These are phyloP conservation scores for Phellopilus nigrolimitatus DNA, from an alignment of 1,284 basidiomycete species.

Conservation along the genomic window DNA sequence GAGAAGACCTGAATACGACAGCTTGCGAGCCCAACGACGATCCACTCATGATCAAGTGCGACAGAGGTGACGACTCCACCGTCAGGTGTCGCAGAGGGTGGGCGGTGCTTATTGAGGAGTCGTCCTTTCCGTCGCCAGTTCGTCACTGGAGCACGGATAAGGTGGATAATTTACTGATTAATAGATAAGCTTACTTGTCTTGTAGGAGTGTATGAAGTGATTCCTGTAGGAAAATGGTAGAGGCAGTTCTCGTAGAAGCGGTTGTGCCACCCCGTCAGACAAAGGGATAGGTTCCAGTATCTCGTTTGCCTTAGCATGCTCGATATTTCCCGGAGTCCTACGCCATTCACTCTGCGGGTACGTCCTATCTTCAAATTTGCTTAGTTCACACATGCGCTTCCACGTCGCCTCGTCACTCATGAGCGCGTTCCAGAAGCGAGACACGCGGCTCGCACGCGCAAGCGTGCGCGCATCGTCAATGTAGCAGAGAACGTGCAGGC, in stretches of 20 bases:
- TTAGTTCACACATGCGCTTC: conserved; percentile 71
- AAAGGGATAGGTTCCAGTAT: background rate
- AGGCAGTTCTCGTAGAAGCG: conserved; percentile 2
- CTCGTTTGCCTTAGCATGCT: background rate
- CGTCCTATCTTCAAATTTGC: conserved; percentile 42
- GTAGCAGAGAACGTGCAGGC: conserved; percentile 76
- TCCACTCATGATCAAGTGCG: conserved; percentile 80
- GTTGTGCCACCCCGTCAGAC: conserved; percentile 3
- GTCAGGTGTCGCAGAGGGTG: conserved; percentile 50
- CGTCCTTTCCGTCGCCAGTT: conserved; percentile 86
- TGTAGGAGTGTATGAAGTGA: conserved; percentile 76
- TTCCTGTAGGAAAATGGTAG: conserved; percentile 52
- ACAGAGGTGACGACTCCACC: conserved; percentile 83
- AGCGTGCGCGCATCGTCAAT: conserved; percentile 81
- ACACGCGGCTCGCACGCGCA: conserved; percentile 69
- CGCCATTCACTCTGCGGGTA: conserved; percentile 14
- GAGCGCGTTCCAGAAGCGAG: conserved; percentile 71
- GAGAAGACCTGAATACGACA: conserved; percentile 87
- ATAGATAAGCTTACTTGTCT: conserved; percentile 53
- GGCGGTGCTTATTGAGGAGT: conserved; percentile 70
- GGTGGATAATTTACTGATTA: background rate
- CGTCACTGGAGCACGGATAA: conserved; percentile 45
- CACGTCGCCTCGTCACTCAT: conserved; percentile 83
- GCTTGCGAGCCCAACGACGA: conserved; percentile 90
- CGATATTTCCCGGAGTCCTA: conserved; percentile 1